phyloP scores from a whole-genome alignment of 352 stramenopile genomes.

The Globisporangium echinulatum region DNA sequence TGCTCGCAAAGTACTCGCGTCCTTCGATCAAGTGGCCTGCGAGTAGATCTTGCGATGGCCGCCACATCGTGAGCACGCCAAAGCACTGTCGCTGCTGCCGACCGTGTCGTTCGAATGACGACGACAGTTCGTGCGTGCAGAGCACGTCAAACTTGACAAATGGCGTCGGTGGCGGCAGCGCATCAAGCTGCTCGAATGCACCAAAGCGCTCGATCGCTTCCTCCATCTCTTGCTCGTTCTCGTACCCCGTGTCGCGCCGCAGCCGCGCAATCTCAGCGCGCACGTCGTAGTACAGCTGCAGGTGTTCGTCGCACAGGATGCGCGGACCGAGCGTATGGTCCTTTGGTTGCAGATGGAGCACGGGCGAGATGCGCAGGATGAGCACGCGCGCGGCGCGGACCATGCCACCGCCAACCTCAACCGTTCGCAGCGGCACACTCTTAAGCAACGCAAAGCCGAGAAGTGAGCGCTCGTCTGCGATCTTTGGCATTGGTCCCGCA shows the following conservation, averaged over 20 bases:
- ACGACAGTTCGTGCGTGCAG: conserved; percentile 36
- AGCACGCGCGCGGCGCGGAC: conserved; percentile 50
- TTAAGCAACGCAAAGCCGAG: conserved; percentile 47
- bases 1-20: conserved; percentile 50
- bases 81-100: conserved; percentile 12
- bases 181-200: conserved; percentile 16
- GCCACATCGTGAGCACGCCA: conserved; percentile 60
- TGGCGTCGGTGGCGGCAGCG: conserved; percentile 31
- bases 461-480: conserved; percentile 3
- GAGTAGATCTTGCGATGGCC: conserved; percentile 49
- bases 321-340: conserved; percentile 51
- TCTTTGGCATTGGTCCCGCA: background rate
- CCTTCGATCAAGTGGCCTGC: conserved; percentile 37
- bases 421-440: conserved; percentile 49
- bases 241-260: conserved; percentile 4
- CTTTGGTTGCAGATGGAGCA: conserved; percentile 64
- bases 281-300: conserved; percentile 40
- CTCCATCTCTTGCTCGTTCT: conserved; percentile 8
- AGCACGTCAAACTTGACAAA: conserved; percentile 68
- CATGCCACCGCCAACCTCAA: conserved; percentile 58
- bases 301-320: conserved; percentile 60
- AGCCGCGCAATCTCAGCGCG: conserved; percentile 25
- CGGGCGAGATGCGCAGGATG: conserved; percentile 42
- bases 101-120: background rate
- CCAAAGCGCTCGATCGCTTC: conserved; percentile 8